Conservation (phyloP, 345 rosid species). For the Euphorbia pulcherrima region DNA sequence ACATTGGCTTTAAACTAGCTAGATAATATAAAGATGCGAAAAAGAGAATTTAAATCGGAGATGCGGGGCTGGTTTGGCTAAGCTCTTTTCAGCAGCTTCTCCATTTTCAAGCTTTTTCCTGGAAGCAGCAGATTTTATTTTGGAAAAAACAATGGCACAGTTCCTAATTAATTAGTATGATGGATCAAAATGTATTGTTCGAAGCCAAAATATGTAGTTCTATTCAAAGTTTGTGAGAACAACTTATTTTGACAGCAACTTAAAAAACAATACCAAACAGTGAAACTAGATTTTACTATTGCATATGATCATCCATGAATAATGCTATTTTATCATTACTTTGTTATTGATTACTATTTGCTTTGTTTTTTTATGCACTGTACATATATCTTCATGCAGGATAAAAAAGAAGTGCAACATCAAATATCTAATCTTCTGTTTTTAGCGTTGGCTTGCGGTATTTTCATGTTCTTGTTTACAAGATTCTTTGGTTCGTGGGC, state of each 20-base stretch:
- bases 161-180: too few species aligned
- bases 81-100: too few species aligned
- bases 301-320: not conserved
- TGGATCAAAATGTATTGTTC: too few species aligned
- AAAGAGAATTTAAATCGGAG: not conserved
- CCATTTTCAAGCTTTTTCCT: too few species aligned
- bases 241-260: too few species aligned
- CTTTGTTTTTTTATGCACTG: not conserved
- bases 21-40: not conserved
- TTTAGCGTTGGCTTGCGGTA: slow-evolving; percentile 66
- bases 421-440: slow-evolving; percentile 84
- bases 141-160: too few species aligned
- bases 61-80: too few species aligned
- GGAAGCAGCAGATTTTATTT: too few species aligned
- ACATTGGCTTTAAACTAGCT: not conserved
- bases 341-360: not conserved
- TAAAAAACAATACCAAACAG: too few species aligned
- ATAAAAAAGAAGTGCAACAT: slow-evolving; percentile 74
- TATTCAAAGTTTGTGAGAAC: too few species aligned
- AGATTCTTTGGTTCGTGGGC: slow-evolving; percentile 67
- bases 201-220: too few species aligned
- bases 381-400: slow-evolving; percentile 39
- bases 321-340: not conserved
- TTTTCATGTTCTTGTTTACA: slow-evolving; percentile 63
- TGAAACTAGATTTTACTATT: not conserved